Evolutionary conservation across 2,329 filamentous ascomycete genomes (phyloP).

Genomic region (Lecanicillium sp.): DNA sequence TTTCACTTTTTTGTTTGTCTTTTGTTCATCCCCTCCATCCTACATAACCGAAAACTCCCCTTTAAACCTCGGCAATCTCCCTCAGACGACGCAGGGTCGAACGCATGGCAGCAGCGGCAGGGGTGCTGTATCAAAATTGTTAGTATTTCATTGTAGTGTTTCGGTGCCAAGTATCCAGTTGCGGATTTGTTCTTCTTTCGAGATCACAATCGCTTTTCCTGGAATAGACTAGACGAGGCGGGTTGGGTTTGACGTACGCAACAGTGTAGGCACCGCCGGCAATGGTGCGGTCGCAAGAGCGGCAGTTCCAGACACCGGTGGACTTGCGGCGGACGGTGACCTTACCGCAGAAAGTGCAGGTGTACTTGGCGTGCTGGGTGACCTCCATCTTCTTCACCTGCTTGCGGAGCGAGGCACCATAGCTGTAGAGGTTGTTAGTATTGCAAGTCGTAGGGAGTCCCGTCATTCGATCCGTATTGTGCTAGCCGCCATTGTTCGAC

Average conservation of each 20-base stretch:
- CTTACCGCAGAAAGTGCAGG: slow-evolving; percentile 99
- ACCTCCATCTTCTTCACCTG: slow-evolving; percentile 98
- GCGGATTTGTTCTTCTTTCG: neutral
- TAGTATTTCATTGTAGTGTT: slow-evolving; percentile 14
- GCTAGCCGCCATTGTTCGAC: neutral
- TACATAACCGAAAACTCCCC: slow-evolving; percentile 15
- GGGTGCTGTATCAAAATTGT: slow-evolving; percentile 53
- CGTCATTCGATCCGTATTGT: slow-evolving; percentile 1
- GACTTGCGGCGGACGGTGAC: slow-evolving; percentile 83
- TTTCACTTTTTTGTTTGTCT: slow-evolving; percentile 12
- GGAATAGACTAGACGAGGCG: neutral
- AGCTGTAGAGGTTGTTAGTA: slow-evolving; percentile 47
- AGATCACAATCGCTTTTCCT: neutral
- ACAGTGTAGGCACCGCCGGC: slow-evolving; percentile 79
- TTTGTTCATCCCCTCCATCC: slow-evolving; percentile 1
- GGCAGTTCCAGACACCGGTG: slow-evolving; percentile 96
- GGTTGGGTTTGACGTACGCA: slow-evolving; percentile 61
- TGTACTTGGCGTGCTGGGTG: slow-evolving; percentile 94
- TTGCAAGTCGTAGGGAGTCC: neutral
- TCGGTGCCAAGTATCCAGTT: neutral
- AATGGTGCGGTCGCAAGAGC: slow-evolving; percentile 80
- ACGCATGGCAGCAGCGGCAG: slow-evolving; percentile 86
- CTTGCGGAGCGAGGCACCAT: slow-evolving; percentile 99
- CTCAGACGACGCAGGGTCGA: slow-evolving; percentile 95
- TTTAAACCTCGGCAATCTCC: slow-evolving; percentile 93